These are phyloP conservation scores for Nothophytophthora sp. DNA, from an alignment of 352 stramenopile genomes.

Conservation along the genomic window DNA sequence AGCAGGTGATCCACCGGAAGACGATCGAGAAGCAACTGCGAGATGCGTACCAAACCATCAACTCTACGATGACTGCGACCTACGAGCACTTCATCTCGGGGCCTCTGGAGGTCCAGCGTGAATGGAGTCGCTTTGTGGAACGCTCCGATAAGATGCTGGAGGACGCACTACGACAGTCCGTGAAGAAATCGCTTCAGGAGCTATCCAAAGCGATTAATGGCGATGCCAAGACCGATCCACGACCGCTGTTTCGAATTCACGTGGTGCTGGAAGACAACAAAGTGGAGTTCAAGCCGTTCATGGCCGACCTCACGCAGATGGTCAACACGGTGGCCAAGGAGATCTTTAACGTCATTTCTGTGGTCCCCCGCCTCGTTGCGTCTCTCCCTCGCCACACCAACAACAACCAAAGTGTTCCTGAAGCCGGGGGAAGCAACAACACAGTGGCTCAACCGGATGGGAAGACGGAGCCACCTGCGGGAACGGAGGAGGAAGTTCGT, in stretches of 20 bases:
- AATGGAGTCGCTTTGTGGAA: conserved; percentile 92
- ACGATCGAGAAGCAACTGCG: conserved; percentile 77
- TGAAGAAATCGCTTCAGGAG: conserved; percentile 95
- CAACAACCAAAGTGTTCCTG: conserved; percentile 22
- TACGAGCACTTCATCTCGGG: conserved; percentile 92
- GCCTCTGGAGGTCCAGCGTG: conserved; percentile 89
- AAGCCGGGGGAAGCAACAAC: conserved; percentile 7
- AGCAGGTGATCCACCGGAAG: conserved; percentile 91
- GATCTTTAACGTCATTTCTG: conserved; percentile 93
- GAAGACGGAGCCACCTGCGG: conserved; percentile 12
- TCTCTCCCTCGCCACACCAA: conserved; percentile 32
- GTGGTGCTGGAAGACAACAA: conserved; percentile 93
- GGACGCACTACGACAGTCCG: conserved; percentile 87
- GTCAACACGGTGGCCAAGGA: conserved; percentile 95
- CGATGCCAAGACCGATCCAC: conserved; percentile 90
- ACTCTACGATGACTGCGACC: conserved; percentile 89
- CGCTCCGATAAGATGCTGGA: conserved; percentile 92
- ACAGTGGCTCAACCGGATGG: conserved; percentile 11
- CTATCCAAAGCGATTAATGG: conserved; percentile 94
- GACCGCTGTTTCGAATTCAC: conserved; percentile 93
- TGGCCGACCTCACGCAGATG: conserved; percentile 94
- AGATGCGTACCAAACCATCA: conserved; percentile 85
- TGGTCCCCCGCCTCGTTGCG: conserved; percentile 86
- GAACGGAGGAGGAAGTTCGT: conserved; percentile 23
- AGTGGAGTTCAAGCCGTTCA: conserved; percentile 94